Base-by-base conservation (phyloP, 179 eudicot genomes). In the Carnegiea gigantea region DNA sequence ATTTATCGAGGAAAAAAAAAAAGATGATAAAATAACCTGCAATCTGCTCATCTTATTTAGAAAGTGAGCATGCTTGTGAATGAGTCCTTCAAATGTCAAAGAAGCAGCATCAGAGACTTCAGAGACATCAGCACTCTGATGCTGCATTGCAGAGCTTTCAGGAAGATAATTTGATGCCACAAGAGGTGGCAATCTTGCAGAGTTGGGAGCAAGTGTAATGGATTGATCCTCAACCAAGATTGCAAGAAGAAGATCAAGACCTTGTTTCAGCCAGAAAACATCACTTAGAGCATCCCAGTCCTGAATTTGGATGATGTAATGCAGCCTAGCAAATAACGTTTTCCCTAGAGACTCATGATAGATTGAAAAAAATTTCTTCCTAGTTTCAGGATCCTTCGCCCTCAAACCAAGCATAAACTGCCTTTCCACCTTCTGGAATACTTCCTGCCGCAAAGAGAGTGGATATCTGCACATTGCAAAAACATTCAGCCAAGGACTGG, bases 201-300 rank as follows among this genome's bases (percentile, higher is more conserved):
- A 93, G 80, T 97, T 97, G 79, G 99, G 98, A 85, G 98, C 97
- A 79, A 97, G 97, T 57, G 99, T 97, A 48, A 97, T 95, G 30
- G 97, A 90, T 82, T 91, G 94, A 78, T 91, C 91, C 91, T 97
- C 99, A 51, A 97, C 99, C 81, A 97, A 83, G 64, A 97, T 89
- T 49, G 99, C 98, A 80, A 97, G 93, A 85, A 97, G 95, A 89
- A 95, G 99, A 89, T 97, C 99, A 67, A 97, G 95, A 76, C 99
- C 99, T 86, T 95, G 99, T 88, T 95, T 97, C 70, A 97, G 97
- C 99, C 99, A 95, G 86, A 97, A 97, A 65, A 95, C 95, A 81
- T 97, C 98, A 85, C 99, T 90, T 78, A 95, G 84, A 84, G 98
- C 97, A 85, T 97, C 98, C 99, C 99, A 97, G 83, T 97, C 99